Evolutionary conservation across 768 basidiomycete species (phyloP).

Genomic region (Chalciporus pseudorubinellus): DNA sequence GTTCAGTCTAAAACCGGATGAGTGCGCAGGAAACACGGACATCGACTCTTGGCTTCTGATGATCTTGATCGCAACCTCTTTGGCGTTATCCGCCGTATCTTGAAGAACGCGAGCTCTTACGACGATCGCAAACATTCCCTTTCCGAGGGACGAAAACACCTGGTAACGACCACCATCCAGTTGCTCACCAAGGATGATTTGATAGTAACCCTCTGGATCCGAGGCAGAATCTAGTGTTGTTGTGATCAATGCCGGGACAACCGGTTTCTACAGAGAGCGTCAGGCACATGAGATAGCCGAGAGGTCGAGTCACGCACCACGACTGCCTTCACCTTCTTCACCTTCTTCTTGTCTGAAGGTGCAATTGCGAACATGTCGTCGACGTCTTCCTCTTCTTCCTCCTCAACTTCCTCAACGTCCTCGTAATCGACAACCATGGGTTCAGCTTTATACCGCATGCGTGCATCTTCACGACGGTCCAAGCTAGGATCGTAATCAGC

Average conservation of each 20-base stretch:
- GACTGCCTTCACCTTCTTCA: constrained; percentile 58
- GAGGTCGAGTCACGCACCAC: constrained; percentile 37
- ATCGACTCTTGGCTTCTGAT: constrained; percentile 95
- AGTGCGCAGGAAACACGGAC: constrained; percentile 46
- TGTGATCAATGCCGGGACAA: constrained; percentile 63
- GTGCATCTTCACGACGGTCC: constrained; percentile 84
- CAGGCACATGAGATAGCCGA: not conserved
- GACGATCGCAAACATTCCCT: constrained; percentile 99
- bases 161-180: constrained; percentile 91
- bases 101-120: constrained; percentile 83
- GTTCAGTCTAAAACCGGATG: constrained; percentile 4
- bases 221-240: constrained; percentile 87
- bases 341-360: constrained; percentile 44
- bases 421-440: constrained; percentile 42
- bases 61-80: constrained; percentile 97
- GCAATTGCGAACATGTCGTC: constrained; percentile 94
- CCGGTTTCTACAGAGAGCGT: constrained; percentile 38
- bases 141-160: constrained; percentile 92
- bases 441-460: constrained; percentile 50
- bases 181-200: constrained; percentile 90
- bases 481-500: constrained; percentile 89
- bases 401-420: constrained; percentile 49
- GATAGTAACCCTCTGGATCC: constrained; percentile 95
- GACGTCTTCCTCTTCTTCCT: constrained; percentile 80
- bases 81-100: constrained; percentile 51